phyloP scores from a whole-genome alignment of 257 asterid genomes.

The Solanum okadae region DNA sequence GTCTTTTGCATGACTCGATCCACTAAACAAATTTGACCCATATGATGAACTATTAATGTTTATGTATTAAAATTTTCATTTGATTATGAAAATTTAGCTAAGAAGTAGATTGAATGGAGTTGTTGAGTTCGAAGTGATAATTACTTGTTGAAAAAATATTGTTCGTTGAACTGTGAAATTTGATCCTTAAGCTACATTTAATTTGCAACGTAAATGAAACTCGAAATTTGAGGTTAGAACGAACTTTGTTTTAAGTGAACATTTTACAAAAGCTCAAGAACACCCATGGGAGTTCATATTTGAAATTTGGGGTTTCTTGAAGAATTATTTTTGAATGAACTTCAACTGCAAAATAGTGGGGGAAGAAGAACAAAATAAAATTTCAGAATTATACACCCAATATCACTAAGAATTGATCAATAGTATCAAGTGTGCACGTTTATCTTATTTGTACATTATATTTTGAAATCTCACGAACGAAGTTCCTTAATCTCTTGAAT shows the following conservation, averaged over 20 bases:
- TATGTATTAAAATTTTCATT: background rate
- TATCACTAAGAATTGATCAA: background rate
- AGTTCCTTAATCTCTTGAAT: background rate
- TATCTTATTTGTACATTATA: background rate
- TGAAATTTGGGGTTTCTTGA: background rate
- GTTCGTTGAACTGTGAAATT: background rate
- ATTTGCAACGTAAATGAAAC: background rate
- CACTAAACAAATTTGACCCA: background rate
- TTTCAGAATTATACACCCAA: background rate
- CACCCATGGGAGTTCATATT: background rate
- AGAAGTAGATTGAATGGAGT: background rate
- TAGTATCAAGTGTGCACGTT: background rate
- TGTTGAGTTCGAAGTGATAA: background rate
- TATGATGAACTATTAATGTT: background rate
- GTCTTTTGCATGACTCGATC: background rate
- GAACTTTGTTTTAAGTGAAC: background rate
- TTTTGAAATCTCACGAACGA: background rate
- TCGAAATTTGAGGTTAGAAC: no score
- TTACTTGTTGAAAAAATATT: background rate
- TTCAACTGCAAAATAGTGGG: background rate
- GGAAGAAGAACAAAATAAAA: background rate
- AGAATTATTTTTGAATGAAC: background rate
- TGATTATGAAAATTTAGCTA: background rate
- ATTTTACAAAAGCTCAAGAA: background rate
- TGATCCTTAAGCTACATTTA: background rate